phyloP scores from a whole-genome alignment of 169 alveolate genomes.

The Babesia sp. region DNA sequence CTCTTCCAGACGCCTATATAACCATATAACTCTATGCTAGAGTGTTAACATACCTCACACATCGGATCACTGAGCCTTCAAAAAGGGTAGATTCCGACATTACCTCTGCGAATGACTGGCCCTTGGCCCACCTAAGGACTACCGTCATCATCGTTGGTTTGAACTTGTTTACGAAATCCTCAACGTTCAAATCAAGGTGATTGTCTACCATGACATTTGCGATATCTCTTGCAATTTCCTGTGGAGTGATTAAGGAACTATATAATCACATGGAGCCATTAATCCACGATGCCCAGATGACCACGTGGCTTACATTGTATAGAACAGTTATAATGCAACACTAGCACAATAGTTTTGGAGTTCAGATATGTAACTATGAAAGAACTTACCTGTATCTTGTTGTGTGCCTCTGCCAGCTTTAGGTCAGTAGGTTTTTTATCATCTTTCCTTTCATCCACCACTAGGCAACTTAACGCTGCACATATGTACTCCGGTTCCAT shows the following conservation, averaged over 20 bases:
- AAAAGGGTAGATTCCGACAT: slow-evolving; percentile 91
- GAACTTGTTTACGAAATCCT: slow-evolving; percentile 87
- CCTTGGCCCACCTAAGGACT: slow-evolving; percentile 94
- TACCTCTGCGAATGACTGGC: slow-evolving; percentile 91
- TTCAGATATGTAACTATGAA: no score
- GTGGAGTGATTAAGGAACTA: background rate
- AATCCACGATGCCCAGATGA: no score
- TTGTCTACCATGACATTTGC: slow-evolving; percentile 85
- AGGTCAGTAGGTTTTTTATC: slow-evolving; percentile 74
- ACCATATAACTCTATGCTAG: background rate
- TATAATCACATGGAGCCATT: no score
- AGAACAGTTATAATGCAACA: no score
- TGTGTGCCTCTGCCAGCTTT: slow-evolving; percentile 71
- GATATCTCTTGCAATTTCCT: slow-evolving; percentile 80
- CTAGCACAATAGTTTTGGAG: no score
- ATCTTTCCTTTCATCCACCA: slow-evolving; percentile 87
- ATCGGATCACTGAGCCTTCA: slow-evolving; percentile 96
- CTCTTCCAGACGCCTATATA: slow-evolving; percentile 95
- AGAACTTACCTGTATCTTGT: slow-evolving; percentile 32
- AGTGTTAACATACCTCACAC: slow-evolving; percentile 69
- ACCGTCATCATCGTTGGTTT: slow-evolving; percentile 93
- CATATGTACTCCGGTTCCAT: slow-evolving; percentile 90
- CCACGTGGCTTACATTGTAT: no score
- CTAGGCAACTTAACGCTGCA: slow-evolving; percentile 92
- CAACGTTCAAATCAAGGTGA: slow-evolving; percentile 83